Base-by-base conservation (phyloP, 192 early-diverging fungal genomes). In the Coemansia erecta region DNA sequence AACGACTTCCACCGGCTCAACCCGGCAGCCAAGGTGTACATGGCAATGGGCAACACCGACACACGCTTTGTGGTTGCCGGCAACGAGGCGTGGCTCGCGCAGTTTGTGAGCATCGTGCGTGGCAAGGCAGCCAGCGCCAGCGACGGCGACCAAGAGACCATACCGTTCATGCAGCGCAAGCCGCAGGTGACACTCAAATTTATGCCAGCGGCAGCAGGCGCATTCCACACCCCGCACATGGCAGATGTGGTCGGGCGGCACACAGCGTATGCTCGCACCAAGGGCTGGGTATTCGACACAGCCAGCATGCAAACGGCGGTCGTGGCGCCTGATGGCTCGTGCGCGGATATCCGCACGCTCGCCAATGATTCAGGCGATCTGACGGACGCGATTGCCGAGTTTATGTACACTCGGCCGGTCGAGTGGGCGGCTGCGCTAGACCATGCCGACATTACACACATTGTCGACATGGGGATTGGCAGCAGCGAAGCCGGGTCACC, bases 381-480 rank as follows among this genome's bases (percentile, higher is more conserved):
- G 28, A 43, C 68, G 18, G 51, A 53, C 15, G 50, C 49, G 12
- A 19, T 77, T 48, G 53, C 61, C 10, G 58, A 58, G 47, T 60
- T 60, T 42, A 57, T 71, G 64, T 66, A 60, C 56, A 53, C 55
- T 15, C 18, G 59, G n/a, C 64, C 44, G 2, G 61, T 68, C 2
- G 53, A 71, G 53, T 77, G 74, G 74, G 68, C 74, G 6, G 60
- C 61, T 11, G 68, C 65, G 8, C 37, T 67, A 13, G 19, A 35
- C n/a, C 48, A 47, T 24, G 21, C 64, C 0, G 60, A 48, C 9
- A 24, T 56, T 12, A 62, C 93, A 15, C 94, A 94, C 79, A 84
- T 93, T n/a, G 82, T 95, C 41, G 95, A 98, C 77, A 95, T 95
- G 77, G 66, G 35, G 83, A 94, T 70, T 91, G 91, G 54, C 80